Evolutionary conservation across 306 rosid species (phyloP).

Genomic region (Bauhinia variegata): DNA sequence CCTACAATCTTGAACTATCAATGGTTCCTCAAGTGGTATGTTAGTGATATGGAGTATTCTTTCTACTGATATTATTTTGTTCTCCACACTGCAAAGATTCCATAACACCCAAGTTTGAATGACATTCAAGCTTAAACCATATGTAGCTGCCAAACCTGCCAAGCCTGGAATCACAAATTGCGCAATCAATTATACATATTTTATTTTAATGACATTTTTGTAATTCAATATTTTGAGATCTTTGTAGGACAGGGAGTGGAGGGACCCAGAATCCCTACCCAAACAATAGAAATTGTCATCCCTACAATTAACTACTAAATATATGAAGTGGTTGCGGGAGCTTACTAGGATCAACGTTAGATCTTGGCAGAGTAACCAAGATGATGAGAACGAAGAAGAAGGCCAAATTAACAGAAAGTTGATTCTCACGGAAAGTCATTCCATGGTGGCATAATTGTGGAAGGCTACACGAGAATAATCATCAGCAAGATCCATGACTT

Average conservation of each 20-base stretch:
- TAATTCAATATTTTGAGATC: too few relatives aligned
- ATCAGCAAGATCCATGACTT: conserved; percentile 36
- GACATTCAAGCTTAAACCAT: conserved; percentile 50
- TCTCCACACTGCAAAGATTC: conserved; percentile 58
- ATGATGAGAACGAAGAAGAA: conserved; percentile 45
- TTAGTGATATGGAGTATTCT: conserved; percentile 53
- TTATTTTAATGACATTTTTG: too few relatives aligned
- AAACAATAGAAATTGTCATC: too few relatives aligned
- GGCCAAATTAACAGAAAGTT: conserved; percentile 50
- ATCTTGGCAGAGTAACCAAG: conserved; percentile 47
- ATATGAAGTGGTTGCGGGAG: neutral
- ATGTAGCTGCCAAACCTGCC: conserved; percentile 57
- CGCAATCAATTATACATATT: too few relatives aligned
- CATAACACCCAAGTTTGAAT: conserved; percentile 61
- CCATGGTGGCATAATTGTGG: conserved; percentile 54
- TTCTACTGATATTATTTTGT: conserved; percentile 61
- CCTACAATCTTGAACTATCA: conserved; percentile 38
- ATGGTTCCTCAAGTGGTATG: conserved; percentile 48
- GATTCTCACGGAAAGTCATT: conserved; percentile 54
- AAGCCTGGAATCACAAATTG: conserved; percentile 33
- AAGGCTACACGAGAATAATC: conserved; percentile 52
- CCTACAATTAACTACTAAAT: too few relatives aligned
- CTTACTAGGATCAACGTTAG: conserved; percentile 57
- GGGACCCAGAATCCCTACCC: too few relatives aligned
- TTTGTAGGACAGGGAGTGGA: too few relatives aligned